phyloP scores from a whole-genome alignment of 768 basidiomycete genomes.

The Lentinula sp. region DNA sequence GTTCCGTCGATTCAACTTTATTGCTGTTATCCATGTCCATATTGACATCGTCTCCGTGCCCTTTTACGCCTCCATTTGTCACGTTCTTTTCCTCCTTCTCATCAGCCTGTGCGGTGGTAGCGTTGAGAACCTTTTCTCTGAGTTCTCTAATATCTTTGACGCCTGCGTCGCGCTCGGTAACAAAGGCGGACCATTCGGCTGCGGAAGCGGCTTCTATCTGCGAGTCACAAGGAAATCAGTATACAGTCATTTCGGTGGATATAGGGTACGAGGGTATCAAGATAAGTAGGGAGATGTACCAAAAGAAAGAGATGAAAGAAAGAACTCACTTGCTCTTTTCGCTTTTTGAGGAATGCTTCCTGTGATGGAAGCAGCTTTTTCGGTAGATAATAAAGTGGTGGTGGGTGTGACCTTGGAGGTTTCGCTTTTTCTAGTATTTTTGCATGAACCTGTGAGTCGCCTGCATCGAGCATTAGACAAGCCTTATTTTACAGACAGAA shows the following conservation, averaged over 20 bases:
- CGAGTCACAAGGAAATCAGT: conserved; percentile 1
- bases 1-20: not conserved
- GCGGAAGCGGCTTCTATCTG: conserved; percentile 60
- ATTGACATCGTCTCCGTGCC: conserved; percentile 20
- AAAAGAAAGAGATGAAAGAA: too few species aligned
- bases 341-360: conserved; percentile 55
- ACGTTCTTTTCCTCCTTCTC: conserved; percentile 13
- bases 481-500: not conserved
- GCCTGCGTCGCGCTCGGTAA: conserved; percentile 48
- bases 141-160: conserved; percentile 58
- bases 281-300: too few species aligned
- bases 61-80: not conserved
- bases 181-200: conserved; percentile 65
- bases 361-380: conserved; percentile 62
- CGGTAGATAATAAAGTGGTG: conserved; percentile 75
- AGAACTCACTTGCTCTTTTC: conserved; percentile 55
- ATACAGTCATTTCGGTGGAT: not conserved
- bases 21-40: conserved; percentile 19
- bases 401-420: conserved; percentile 61
- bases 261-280: not conserved
- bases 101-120: conserved; percentile 25
- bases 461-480: not conserved
- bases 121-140: conserved; percentile 56
- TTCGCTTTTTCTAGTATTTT: conserved; percentile 32
- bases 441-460: conserved; percentile 8